Percentiles rank a stretch among this genome's conserved stretches.
phyloP scores from a whole-genome alignment of 2,329 filamentous ascomycete genomes.

The Pseudocercospora cruenta region DNA sequence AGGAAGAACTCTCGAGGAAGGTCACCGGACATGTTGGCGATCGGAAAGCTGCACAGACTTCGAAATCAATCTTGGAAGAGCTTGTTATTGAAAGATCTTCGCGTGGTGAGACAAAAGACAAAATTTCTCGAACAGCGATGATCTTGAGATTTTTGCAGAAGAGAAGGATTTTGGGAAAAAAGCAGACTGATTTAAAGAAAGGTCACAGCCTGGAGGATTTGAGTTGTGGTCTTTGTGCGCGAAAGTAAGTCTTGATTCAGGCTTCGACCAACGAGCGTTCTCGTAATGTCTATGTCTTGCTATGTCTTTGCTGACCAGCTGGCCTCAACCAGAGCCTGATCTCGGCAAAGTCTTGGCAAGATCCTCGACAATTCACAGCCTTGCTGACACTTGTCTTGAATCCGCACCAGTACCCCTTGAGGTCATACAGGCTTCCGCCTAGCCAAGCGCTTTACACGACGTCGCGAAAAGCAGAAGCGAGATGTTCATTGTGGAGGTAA shows the following conservation, averaged over 20 bases:
- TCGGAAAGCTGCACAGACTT: background rate
- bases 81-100: background rate
- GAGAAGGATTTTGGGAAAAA: background rate
- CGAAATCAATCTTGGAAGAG: background rate
- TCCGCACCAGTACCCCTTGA: too few species aligned
- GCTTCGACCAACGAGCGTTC: background rate
- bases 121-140: background rate
- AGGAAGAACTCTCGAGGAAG: background rate
- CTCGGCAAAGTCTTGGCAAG: background rate
- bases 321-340: background rate
- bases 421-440: too few species aligned
- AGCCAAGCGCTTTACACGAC: too few species aligned
- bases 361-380: background rate
- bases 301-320: background rate
- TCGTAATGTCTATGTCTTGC: background rate
- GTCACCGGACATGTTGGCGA: background rate
- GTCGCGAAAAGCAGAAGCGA: too few species aligned
- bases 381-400: background rate
- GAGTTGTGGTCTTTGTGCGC: background rate
- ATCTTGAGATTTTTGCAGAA: background rate
- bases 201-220: background rate
- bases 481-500: too few species aligned
- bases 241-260: background rate
- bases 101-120: too few species aligned
- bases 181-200: background rate